Evolutionary conservation across 1,284 basidiomycete species (phyloP).

Genomic region (Naganishia albida): DNA sequence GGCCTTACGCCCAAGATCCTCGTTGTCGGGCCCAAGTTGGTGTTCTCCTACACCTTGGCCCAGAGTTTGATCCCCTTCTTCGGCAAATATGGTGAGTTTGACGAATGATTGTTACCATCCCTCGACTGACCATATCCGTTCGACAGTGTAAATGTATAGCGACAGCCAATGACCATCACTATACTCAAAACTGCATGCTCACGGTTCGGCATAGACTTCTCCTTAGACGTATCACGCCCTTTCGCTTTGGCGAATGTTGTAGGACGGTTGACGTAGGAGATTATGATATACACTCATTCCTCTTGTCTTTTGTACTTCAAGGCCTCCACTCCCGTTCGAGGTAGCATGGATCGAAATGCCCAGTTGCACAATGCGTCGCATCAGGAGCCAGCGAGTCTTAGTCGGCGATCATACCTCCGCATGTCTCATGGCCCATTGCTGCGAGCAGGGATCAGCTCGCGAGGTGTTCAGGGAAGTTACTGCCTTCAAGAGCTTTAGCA

Average conservation of each 20-base stretch:
- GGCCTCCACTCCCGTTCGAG: too few relatives aligned
- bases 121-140: not conserved
- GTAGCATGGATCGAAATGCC: too few relatives aligned
- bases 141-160: conserved; percentile 4
- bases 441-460: too few relatives aligned
- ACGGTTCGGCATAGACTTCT: conserved; percentile 1
- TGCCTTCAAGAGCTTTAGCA: too few relatives aligned
- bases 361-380: too few relatives aligned
- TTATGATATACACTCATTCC: not conserved
- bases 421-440: too few relatives aligned
- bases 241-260: not conserved
- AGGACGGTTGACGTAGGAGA: not conserved
- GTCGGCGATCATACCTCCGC: too few relatives aligned
- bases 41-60: conserved; percentile 96
- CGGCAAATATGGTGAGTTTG: conserved; percentile 67
- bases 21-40: conserved; percentile 95
- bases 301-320: not conserved
- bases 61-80: conserved; percentile 95
- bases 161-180: not conserved
- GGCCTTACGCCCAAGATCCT: conserved; percentile 95
- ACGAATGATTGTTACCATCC: not conserved
- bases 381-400: too few relatives aligned
- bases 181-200: conserved; percentile 26
- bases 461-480: too few relatives aligned
- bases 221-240: not conserved